phyloP scores from a whole-genome alignment of 2,329 filamentous ascomycete species.

The Aspergillus ibericus region DNA sequence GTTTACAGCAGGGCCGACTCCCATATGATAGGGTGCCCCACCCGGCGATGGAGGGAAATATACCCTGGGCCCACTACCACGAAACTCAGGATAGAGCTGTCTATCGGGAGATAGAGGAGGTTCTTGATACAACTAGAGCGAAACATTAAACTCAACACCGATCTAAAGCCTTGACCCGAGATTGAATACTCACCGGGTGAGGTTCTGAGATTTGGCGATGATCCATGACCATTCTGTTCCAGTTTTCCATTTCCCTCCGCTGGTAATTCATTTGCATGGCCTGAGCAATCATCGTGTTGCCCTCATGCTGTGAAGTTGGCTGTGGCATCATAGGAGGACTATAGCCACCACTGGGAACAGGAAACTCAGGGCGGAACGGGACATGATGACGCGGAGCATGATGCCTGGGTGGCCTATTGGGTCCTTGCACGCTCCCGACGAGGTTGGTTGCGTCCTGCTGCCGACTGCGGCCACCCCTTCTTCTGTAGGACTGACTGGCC shows the following conservation, averaged over 20 bases:
- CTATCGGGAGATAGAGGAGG: not conserved
- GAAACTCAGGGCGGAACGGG: not conserved
- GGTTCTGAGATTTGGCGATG: constrained; percentile 13
- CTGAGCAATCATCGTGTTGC: not conserved
- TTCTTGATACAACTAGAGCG: not conserved
- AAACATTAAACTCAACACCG: not conserved
- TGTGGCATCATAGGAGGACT: not conserved
- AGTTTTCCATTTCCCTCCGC: not conserved
- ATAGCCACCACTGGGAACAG: not conserved
- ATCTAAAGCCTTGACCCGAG: not conserved
- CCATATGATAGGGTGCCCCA: too few species aligned
- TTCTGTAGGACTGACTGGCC: not conserved
- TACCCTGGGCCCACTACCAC: not conserved
- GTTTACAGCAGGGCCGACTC: too few species aligned
- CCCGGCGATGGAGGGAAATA: too few species aligned
- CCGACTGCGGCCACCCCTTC: not conserved
- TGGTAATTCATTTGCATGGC: not conserved
- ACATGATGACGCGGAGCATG: not conserved
- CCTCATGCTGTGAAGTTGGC: not conserved
- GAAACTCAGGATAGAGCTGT: not conserved
- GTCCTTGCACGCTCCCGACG: too few species aligned
- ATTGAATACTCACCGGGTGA: constrained; percentile 1
- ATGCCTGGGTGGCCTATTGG: too few species aligned
- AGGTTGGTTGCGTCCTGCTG: not conserved
- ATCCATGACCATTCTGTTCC: constrained; percentile 13